Percentiles rank a stretch among this genome's conserved stretches.
Conservation (phyloP, 768 basidiomycete species). For the Rubroboletus pulcherrimus region DNA sequence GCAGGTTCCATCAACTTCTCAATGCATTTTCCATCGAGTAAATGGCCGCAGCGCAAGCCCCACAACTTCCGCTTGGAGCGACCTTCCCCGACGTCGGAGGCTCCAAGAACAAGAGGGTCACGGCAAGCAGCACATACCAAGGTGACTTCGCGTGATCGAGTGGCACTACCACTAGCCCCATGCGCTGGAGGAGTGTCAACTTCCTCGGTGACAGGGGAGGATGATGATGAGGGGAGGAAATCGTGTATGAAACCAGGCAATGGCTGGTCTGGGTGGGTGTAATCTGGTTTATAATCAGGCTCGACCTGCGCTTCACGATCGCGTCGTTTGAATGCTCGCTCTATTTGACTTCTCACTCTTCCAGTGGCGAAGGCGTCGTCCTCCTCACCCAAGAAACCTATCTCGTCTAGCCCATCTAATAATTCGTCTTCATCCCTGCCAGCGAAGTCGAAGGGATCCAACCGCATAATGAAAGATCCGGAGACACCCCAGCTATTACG, state of each 20-base stretch:
- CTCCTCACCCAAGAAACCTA: slow-evolving; percentile 16
- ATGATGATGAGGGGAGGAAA: slow-evolving; percentile 44
- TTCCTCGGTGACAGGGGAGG: slow-evolving; percentile 36
- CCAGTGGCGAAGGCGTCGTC: slow-evolving; percentile 6
- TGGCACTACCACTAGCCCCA: slow-evolving; percentile 22
- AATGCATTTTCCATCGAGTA: slow-evolving; percentile 75
- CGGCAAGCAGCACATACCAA: slow-evolving; percentile 68
- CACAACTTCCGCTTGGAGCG: slow-evolving; percentile 51
- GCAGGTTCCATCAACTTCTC: slow-evolving; percentile 51
- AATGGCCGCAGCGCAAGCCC: slow-evolving; percentile 73
- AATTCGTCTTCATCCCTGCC: slow-evolving; percentile 11
- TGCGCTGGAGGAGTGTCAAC: slow-evolving; percentile 35
- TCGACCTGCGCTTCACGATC: slow-evolving; percentile 17
- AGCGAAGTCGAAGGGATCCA: slow-evolving; percentile 25
- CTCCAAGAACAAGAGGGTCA: slow-evolving; percentile 57
- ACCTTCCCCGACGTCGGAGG: slow-evolving; percentile 46
- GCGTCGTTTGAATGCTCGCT: slow-evolving; percentile 23
- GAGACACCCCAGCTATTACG: slow-evolving; percentile 22
- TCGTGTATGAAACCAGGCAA: slow-evolving; percentile 66
- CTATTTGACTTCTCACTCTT: slow-evolving; percentile 20
- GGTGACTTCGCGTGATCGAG: slow-evolving; percentile 34
- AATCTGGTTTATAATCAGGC: slow-evolving; percentile 50
- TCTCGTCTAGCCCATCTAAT: slow-evolving; percentile 17
- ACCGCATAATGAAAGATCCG: slow-evolving; percentile 29
- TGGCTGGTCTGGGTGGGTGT: slow-evolving; percentile 58